phyloP scores from a whole-genome alignment of 257 asterid species.

The Buddleja alternifolia region DNA sequence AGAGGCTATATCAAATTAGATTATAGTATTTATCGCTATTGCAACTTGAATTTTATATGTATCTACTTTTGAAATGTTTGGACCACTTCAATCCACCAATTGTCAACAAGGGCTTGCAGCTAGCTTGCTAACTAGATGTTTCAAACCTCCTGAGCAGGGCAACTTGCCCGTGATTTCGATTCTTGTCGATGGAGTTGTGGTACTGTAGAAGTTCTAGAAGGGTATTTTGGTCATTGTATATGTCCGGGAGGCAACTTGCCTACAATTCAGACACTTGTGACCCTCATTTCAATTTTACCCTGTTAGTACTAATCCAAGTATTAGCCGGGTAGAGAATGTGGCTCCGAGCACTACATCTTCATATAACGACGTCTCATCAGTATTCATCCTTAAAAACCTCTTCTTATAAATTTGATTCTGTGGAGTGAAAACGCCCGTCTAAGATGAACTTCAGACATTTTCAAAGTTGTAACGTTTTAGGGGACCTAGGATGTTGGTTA shows the following conservation, averaged over 20 bases:
- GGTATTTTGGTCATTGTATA: too few species aligned
- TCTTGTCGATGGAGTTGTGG: too few species aligned
- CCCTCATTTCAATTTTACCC: not conserved
- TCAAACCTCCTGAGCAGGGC: not conserved
- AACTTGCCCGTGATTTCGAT: slow-evolving; percentile 19
- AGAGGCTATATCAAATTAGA: slow-evolving; percentile 24
- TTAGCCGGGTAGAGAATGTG: too few species aligned
- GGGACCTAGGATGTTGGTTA: not conserved
- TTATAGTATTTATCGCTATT: not conserved
- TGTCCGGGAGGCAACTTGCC: too few species aligned
- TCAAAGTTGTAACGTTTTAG: not conserved
- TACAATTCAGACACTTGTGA: slow-evolving; percentile 19
- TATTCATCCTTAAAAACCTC: too few species aligned
- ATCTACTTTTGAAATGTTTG: slow-evolving; percentile 11
- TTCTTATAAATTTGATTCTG: too few species aligned
- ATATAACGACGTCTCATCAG: too few species aligned
- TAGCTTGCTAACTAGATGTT: slow-evolving; percentile 10
- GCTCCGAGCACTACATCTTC: too few species aligned
- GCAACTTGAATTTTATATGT: slow-evolving; percentile 4
- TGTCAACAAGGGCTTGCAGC: slow-evolving; percentile 21
- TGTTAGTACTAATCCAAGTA: not conserved
- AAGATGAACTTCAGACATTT: not conserved
- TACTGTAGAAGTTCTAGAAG: too few species aligned
- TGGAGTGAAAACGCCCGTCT: too few species aligned
- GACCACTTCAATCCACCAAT: slow-evolving; percentile 33